Evolutionary conservation across 2,329 filamentous ascomycete genomes (phyloP).

Genomic region (Sporothrix curviconia): DNA sequence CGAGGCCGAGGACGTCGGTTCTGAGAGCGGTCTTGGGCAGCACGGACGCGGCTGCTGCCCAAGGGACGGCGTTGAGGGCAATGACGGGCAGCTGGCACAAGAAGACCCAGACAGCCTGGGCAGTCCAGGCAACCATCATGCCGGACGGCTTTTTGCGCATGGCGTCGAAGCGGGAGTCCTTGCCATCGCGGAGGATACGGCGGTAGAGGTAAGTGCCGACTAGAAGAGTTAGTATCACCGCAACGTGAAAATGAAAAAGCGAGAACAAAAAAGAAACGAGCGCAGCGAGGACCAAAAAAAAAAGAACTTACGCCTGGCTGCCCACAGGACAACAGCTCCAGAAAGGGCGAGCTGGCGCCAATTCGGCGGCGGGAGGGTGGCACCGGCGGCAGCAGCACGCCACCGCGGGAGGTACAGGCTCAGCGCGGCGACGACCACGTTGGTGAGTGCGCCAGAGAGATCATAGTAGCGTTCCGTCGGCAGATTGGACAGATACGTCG

Average conservation of each 20-base stretch:
- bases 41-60: too few relatives aligned
- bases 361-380: constrained; percentile 39
- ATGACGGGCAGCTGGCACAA: constrained; percentile 61
- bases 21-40: constrained; percentile 31
- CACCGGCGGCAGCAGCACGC: constrained; percentile 31
- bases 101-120: constrained; percentile 62
- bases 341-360: constrained; percentile 49
- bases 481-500: constrained; percentile 37
- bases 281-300: background rate
- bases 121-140: constrained; percentile 36
- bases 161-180: constrained; percentile 45
- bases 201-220: constrained; percentile 60
- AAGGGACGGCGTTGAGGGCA: constrained; percentile 55
- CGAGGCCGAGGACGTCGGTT: constrained; percentile 36
- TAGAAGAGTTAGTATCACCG: constrained; percentile 26
- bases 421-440: constrained; percentile 56
- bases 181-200: constrained; percentile 51
- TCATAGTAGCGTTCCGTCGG: constrained; percentile 64
- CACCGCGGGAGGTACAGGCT: constrained; percentile 56
- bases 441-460: constrained; percentile 58
- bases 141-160: constrained; percentile 31
- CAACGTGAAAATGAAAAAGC: background rate
- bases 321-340: constrained; percentile 47
- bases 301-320: constrained; percentile 44
- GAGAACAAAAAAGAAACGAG: background rate